These are phyloP conservation scores for Yamadazyma akitaensis DNA, from an alignment of 805 yeast species.

Conservation along the genomic window DNA sequence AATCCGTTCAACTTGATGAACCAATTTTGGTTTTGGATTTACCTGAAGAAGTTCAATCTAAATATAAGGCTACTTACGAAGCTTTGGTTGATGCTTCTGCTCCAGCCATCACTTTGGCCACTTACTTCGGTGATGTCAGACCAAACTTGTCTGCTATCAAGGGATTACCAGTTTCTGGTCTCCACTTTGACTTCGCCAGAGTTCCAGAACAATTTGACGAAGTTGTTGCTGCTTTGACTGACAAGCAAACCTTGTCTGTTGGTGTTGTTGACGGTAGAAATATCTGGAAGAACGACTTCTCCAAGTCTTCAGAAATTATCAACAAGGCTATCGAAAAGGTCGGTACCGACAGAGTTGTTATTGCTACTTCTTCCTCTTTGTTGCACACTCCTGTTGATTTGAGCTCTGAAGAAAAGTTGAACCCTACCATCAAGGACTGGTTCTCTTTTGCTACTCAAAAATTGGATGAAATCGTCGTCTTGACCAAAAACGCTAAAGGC, in stretches of 20 bases:
- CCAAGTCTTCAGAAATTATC: constrained; percentile 80
- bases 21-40: constrained; percentile 94
- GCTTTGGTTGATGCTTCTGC: constrained; percentile 60
- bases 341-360: constrained; percentile 83
- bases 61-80: constrained; percentile 86
- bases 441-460: constrained; percentile 98
- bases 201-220: constrained; percentile 93
- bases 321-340: constrained; percentile 79
- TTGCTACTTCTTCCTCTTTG: constrained; percentile 93
- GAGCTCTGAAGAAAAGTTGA: constrained; percentile 85
- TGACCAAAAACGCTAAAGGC: constrained; percentile 85
- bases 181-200: constrained; percentile 96
- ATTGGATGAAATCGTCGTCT: constrained; percentile 82
- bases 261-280: constrained; percentile 99
- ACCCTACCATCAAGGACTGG: constrained; percentile 92
- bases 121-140: constrained; percentile 98
- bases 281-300: constrained; percentile 97
- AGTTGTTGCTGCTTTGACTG: constrained; percentile 62
- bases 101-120: constrained; percentile 79
- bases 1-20: constrained; percentile 94
- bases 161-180: constrained; percentile 88
- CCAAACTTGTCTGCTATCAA: constrained; percentile 91
- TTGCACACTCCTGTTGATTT: constrained; percentile 98
- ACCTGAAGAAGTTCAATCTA: constrained; percentile 76
- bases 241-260: constrained; percentile 79